A percentile compares a stretch with the other conserved stretches of the same genome.
Conservation (phyloP, 331 rosid genomes). For the Arachis monticola region DNA sequence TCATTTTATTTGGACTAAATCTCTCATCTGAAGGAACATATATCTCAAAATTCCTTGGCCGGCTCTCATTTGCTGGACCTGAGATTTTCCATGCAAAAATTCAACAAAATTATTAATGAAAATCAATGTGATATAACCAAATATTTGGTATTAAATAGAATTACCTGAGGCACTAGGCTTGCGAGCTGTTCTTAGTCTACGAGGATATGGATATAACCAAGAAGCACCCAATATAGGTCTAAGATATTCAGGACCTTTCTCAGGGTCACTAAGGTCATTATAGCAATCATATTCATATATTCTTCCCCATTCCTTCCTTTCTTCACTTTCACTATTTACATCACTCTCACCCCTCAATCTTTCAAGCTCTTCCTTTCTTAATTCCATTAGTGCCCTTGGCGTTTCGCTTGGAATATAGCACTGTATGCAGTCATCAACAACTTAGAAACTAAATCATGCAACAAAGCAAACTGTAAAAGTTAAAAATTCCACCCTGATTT, state of each 20-base stretch:
- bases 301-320: constrained; percentile 74
- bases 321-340: constrained; percentile 61
- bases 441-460: neutral
- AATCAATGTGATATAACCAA: no score
- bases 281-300: constrained; percentile 68
- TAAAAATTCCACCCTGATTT: no score
- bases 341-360: constrained; percentile 65
- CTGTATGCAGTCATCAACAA: constrained; percentile 32
- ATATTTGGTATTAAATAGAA: no score
- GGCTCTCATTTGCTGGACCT: constrained; percentile 55
- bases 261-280: constrained; percentile 59
- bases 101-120: no score
- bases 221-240: constrained; percentile 64
- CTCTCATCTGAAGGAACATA: constrained; percentile 75
- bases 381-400: constrained; percentile 52
- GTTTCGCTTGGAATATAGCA: constrained; percentile 65
- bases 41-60: constrained; percentile 46
- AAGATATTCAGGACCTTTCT: constrained; percentile 44
- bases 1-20: constrained; percentile 54
- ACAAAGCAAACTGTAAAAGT: no score
- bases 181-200: constrained; percentile 63
- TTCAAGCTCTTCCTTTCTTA: constrained; percentile 60
- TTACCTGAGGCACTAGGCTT: constrained; percentile 49
- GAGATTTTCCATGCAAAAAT: constrained; percentile 12
- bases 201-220: constrained; percentile 67